Percentiles rank a stretch among this genome's conserved stretches.
phyloP scores from a whole-genome alignment of 768 basidiomycete genomes.

The Phanerochaete sordida region DNA sequence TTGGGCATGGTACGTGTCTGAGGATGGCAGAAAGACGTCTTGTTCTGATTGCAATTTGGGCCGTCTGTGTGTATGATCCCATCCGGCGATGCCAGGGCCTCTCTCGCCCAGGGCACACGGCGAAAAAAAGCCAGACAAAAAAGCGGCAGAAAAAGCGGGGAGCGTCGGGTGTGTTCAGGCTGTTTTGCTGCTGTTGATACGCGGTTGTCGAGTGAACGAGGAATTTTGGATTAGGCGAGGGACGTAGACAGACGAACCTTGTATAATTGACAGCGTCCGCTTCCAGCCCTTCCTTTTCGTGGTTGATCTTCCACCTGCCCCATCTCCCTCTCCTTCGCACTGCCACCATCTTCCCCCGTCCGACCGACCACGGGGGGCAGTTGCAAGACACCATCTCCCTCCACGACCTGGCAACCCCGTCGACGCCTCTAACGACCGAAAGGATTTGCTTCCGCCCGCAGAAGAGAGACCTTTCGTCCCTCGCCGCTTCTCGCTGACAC shows the following conservation, averaged over 20 bases:
- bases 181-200: background rate
- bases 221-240: background rate
- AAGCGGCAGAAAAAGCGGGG: background rate
- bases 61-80: background rate
- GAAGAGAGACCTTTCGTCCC: background rate
- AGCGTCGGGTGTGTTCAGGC: background rate
- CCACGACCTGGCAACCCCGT: background rate
- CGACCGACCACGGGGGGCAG: background rate
- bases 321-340: slow-evolving; percentile 8
- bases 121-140: background rate
- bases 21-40: slow-evolving; percentile 5
- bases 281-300: slow-evolving; percentile 16
- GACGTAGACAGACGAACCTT: slow-evolving; percentile 12
- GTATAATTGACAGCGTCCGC: slow-evolving; percentile 23
- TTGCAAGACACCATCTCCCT: background rate
- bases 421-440: background rate
- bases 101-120: background rate
- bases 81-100: background rate
- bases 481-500: slow-evolving; percentile 17
- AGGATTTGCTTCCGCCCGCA: background rate
- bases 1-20: slow-evolving; percentile 5
- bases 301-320: slow-evolving; percentile 8
- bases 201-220: slow-evolving; percentile 1
- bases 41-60: background rate
- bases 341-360: slow-evolving; percentile 2